Conservation (phyloP, 75 land plant genomes). For the Adiantum capillusveneris region DNA sequence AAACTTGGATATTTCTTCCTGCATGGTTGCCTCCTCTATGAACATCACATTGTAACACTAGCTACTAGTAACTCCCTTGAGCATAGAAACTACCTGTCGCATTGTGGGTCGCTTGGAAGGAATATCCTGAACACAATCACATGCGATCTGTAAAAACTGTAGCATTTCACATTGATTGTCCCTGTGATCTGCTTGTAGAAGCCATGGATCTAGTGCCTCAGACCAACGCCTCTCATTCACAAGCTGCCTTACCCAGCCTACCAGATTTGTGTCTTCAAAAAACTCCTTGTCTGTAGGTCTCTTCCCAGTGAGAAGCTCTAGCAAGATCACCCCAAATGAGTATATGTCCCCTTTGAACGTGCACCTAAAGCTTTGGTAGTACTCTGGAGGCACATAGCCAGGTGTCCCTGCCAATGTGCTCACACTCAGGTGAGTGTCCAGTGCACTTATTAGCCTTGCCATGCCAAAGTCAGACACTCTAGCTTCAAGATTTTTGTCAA, state of each 20-base stretch:
- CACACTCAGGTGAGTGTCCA: conserved; percentile 72
- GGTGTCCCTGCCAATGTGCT: conserved; percentile 83
- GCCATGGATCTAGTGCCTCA: conserved; percentile 51
- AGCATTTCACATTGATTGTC: conserved; percentile 44
- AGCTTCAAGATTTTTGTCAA: conserved; percentile 68
- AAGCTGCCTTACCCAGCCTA: conserved; percentile 70
- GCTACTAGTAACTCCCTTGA: conserved; percentile 50
- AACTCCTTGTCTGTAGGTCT: conserved; percentile 53
- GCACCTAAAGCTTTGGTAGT: conserved; percentile 88
- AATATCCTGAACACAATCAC: conserved; percentile 67
- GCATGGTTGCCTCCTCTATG: too few species aligned
- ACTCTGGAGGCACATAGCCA: conserved; percentile 86
- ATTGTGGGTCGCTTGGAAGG: conserved; percentile 71
- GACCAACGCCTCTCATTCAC: conserved; percentile 40
- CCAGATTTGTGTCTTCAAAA: conserved; percentile 55
- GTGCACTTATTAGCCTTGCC: conserved; percentile 78
- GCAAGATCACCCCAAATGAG: conserved; percentile 59
- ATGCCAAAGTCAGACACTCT: conserved; percentile 79
- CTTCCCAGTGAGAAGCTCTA: conserved; percentile 58
- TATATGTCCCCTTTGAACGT: conserved; percentile 76
- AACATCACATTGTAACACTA: too few species aligned
- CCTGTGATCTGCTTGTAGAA: conserved; percentile 26
- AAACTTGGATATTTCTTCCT: too few species aligned
- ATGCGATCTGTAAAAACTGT: conserved; percentile 46
- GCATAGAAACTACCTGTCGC: conserved; percentile 70